Conservation (phyloP, 1,284 basidiomycete genomes). For the Anthracocystis walkeri region DNA sequence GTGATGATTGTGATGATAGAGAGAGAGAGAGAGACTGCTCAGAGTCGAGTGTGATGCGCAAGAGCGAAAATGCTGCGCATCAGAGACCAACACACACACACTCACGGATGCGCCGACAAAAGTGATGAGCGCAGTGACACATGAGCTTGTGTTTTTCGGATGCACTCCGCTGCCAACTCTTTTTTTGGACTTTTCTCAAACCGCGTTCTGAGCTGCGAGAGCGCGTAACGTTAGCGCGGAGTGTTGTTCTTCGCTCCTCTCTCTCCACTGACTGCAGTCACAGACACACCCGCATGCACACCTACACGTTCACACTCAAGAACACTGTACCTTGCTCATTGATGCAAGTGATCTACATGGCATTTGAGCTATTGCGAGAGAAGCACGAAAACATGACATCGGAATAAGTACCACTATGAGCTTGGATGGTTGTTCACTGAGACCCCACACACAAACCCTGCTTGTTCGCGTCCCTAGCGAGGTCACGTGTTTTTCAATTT, state of each 20-base stretch:
- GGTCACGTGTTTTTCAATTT: constrained; percentile 19
- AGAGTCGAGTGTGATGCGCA: too few relatives aligned
- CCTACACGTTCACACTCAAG: too few relatives aligned
- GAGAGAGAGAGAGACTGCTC: too few relatives aligned
- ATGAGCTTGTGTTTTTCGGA: constrained; percentile 3
- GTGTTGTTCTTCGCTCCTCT: constrained; percentile 28
- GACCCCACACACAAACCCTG: neutral
- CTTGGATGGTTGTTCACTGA: constrained; percentile 12
- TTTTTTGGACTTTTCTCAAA: neutral
- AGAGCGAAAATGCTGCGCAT: too few relatives aligned
- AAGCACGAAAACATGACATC: neutral
- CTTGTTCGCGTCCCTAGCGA: constrained; percentile 9
- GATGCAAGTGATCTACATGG: too few relatives aligned
- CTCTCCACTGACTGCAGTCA: constrained; percentile 1
- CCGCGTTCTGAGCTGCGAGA: constrained; percentile 4
- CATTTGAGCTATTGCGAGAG: too few relatives aligned
- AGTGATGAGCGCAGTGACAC: too few relatives aligned
- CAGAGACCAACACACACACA: neutral
- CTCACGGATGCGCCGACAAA: neutral
- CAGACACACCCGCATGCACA: too few relatives aligned
- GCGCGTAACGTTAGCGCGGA: constrained; percentile 20
- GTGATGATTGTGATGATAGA: too few relatives aligned
- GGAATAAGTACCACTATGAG: neutral
- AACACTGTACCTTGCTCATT: too few relatives aligned
- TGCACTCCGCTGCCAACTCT: neutral